phyloP scores from a whole-genome alignment of 2,329 filamentous ascomycete species.

The Cucurbitaria berberidis region DNA sequence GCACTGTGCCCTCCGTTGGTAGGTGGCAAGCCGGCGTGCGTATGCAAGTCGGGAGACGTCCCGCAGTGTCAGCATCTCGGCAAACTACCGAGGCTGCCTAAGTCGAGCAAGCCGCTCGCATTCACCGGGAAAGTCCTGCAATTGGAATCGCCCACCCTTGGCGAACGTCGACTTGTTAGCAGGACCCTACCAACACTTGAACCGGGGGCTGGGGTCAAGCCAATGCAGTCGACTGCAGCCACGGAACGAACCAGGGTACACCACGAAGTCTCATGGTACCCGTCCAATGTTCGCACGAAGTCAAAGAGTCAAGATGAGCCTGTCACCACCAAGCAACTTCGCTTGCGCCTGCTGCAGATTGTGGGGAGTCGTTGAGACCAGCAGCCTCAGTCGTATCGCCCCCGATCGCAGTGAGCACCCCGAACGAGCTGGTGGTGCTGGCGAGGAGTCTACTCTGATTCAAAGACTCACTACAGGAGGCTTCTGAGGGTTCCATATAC shows the following conservation, averaged over 20 bases:
- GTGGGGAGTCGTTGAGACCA: not conserved
- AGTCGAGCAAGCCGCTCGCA: slow-evolving; percentile 5
- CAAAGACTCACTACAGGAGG: too few relatives aligned
- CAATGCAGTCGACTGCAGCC: not conserved
- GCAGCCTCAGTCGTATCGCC: not conserved
- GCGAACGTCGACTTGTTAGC: not conserved
- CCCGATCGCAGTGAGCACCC: not conserved
- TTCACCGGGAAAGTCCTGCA: not conserved
- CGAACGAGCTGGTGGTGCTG: slow-evolving; percentile 3
- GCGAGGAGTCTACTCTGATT: slow-evolving; percentile 23
- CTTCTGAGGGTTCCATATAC: too few relatives aligned
- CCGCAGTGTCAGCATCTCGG: slow-evolving; percentile 11
- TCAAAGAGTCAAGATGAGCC: slow-evolving; percentile 12
- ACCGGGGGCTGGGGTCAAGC: not conserved
- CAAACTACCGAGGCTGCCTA: not conserved
- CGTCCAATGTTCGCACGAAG: not conserved
- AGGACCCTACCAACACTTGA: not conserved
- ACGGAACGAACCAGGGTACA: not conserved
- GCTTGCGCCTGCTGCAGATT: slow-evolving; percentile 10
- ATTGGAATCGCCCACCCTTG: not conserved
- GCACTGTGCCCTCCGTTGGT: not conserved
- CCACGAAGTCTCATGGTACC: not conserved
- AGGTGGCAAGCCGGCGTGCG: not conserved
- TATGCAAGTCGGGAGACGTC: slow-evolving; percentile 21
- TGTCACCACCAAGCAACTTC: slow-evolving; percentile 4